Conservation (phyloP, 176 grass and related monocot genomes). For the Carex scoparia region DNA sequence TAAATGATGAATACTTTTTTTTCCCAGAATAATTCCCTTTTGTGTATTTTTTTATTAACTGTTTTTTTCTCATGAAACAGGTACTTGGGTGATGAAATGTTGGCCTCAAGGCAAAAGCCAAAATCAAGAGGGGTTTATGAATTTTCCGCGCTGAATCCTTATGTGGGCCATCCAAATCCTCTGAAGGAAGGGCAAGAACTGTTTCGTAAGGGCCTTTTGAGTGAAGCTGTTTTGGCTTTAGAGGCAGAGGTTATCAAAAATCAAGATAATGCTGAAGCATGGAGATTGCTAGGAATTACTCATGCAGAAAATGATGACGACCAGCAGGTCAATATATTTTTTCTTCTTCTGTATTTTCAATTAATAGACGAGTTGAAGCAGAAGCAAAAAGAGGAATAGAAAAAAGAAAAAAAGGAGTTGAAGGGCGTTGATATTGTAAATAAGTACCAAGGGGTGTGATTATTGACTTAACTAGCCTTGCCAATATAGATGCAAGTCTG, state of each 20-base stretch:
- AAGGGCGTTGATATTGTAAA: not conserved
- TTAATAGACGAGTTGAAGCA: not conserved
- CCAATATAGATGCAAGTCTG: not conserved
- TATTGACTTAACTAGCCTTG: not conserved
- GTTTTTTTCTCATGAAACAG: not conserved
- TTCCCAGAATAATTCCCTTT: not conserved
- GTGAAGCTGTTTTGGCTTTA: slow-evolving; percentile 98
- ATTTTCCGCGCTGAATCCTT: slow-evolving; percentile 88
- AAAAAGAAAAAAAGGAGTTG: not conserved
- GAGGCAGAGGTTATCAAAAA: slow-evolving; percentile 98
- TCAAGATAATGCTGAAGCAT: slow-evolving; percentile 92
- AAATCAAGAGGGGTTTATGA: slow-evolving; percentile 81
- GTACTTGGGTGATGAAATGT: slow-evolving; percentile 43
- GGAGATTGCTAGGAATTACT: slow-evolving; percentile 92
- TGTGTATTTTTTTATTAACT: not conserved
- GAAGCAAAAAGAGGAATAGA: not conserved
- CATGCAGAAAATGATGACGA: slow-evolving; percentile 99
- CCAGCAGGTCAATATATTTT: slow-evolving; percentile 64
- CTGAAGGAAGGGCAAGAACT: slow-evolving; percentile 95
- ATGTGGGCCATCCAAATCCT: slow-evolving; percentile 97
- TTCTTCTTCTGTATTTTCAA: not conserved
- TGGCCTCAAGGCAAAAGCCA: slow-evolving; percentile 49
- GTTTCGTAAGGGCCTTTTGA: slow-evolving; percentile 92
- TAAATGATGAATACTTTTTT: not conserved
- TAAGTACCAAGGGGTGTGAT: not conserved